A percentile compares a stretch with the other conserved stretches of the same genome.
These are phyloP conservation scores for Podila minutissima DNA, from an alignment of 192 early-diverging fungal species.

Conservation along the genomic window DNA sequence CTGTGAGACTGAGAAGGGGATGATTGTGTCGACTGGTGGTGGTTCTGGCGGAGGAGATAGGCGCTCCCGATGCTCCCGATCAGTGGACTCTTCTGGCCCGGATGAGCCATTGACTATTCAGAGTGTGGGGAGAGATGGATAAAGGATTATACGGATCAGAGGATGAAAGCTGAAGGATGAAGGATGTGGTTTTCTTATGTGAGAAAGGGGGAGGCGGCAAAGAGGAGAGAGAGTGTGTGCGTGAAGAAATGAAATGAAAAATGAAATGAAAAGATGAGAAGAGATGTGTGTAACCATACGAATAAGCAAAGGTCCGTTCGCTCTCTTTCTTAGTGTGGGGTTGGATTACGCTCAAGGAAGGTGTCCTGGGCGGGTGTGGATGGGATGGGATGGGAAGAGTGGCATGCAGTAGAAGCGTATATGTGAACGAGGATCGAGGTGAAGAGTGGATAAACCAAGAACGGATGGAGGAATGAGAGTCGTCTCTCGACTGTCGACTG, in stretches of 20 bases:
- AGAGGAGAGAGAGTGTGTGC: not conserved
- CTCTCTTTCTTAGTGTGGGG: too few species aligned
- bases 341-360: too few species aligned
- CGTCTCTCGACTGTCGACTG: not conserved
- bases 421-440: not conserved
- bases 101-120: slow-evolving; percentile 16
- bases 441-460: not conserved
- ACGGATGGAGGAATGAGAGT: not conserved
- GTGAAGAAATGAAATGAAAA: too few species aligned
- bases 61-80: not conserved
- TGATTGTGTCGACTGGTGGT: not conserved
- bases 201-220: too few species aligned
- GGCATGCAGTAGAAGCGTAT: too few species aligned
- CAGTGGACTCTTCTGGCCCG: slow-evolving; percentile 16
- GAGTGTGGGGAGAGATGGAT: not conserved
- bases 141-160: not conserved
- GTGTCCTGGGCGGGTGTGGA: too few species aligned
- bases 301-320: too few species aligned
- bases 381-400: too few species aligned
- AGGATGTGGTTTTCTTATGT: too few species aligned
- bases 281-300: too few species aligned
- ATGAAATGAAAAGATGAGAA: too few species aligned
- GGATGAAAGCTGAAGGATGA: not conserved
- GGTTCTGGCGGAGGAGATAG: not conserved
- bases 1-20: not conserved